Percentiles rank a stretch among this genome's conserved stretches.
Evolutionary conservation across 148 eudicot genomes (phyloP).

Genomic region (Fallopia convolvulus): DNA sequence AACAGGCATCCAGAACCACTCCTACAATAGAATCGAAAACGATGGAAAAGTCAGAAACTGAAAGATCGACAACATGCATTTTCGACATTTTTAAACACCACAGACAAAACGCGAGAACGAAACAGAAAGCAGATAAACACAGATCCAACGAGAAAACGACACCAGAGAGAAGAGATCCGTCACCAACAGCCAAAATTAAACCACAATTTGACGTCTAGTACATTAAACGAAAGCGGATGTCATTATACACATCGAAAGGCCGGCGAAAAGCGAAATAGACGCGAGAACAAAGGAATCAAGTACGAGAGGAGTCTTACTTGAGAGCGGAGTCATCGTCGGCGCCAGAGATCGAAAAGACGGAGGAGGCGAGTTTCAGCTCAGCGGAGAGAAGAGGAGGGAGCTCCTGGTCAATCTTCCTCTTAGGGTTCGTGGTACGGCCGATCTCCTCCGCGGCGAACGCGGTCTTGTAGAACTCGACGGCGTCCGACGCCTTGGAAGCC

Average conservation of each 20-base stretch:
- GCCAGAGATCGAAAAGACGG: slow-evolving; percentile 50
- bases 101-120: background rate
- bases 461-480: slow-evolving; percentile 75
- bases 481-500: slow-evolving; percentile 58
- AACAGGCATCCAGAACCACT: slow-evolving; percentile 30
- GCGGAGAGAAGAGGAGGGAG: slow-evolving; percentile 61
- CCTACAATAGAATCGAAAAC: background rate
- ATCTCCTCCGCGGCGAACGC: slow-evolving; percentile 88
- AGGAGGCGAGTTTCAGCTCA: slow-evolving; percentile 60
- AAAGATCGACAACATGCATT: background rate
- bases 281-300: background rate
- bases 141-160: background rate
- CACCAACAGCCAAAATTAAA: background rate
- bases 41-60: background rate
- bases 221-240: background rate
- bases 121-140: background rate
- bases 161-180: background rate
- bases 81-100: background rate
- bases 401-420: slow-evolving; percentile 91
- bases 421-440: slow-evolving; percentile 44
- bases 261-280: background rate
- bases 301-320: slow-evolving; percentile 25
- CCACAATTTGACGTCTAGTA: background rate
- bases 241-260: background rate
- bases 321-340: slow-evolving; percentile 37